These are phyloP conservation scores for Eucalyptus curtisii DNA, from an alignment of 345 rosid species.

Conservation along the genomic window DNA sequence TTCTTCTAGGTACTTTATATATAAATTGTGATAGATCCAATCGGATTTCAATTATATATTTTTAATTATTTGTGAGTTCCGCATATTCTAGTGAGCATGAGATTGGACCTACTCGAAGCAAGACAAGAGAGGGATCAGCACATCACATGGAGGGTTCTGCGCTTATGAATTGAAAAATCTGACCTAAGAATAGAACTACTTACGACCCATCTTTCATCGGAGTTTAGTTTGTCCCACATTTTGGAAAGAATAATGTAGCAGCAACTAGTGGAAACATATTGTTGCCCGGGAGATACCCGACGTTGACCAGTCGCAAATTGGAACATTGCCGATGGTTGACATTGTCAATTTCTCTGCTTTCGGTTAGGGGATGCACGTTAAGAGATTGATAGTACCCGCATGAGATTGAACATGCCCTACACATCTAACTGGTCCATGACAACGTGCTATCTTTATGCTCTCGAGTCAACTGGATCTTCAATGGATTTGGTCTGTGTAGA, in stretches of 20 bases:
- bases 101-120: background rate
- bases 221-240: background rate
- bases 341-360: background rate
- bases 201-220: background rate
- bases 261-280: background rate
- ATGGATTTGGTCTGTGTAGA: accelerated
- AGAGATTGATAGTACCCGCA: background rate
- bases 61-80: background rate
- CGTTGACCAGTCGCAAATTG: background rate
- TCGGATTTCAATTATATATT: background rate
- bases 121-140: background rate
- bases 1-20: background rate
- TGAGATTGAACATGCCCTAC: background rate
- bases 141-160: background rate
- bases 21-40: background rate
- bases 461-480: background rate
- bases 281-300: background rate
- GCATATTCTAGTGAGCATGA: background rate
- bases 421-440: background rate
- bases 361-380: background rate
- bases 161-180: background rate
- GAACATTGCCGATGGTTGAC: background rate
- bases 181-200: background rate
- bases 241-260: background rate
- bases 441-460: background rate